Percentiles rank a stretch among this genome's conserved stretches.
These are phyloP conservation scores for Boletus sensibilis DNA, from an alignment of 768 basidiomycete genomes.

Conservation along the genomic window DNA sequence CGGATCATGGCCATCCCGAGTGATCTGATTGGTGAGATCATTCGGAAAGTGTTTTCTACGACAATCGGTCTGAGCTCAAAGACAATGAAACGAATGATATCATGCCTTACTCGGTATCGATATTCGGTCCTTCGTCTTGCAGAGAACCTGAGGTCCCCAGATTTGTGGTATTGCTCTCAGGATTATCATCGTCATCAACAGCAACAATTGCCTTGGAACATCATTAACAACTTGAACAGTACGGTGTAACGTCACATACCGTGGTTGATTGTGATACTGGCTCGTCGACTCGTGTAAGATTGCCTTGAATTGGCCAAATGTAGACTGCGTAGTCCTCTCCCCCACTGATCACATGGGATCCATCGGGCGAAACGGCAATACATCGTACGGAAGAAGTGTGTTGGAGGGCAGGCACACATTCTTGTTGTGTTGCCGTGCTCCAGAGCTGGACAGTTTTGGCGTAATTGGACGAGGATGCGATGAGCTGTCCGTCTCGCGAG, in stretches of 20 bases:
- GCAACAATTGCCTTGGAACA: background rate
- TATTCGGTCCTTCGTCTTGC: background rate
- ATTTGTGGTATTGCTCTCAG: background rate
- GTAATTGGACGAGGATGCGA: conserved; percentile 9
- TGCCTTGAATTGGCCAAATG: background rate
- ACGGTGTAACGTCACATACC: background rate
- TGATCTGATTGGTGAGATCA: background rate
- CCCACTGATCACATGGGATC: conserved; percentile 1
- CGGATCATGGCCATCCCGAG: background rate
- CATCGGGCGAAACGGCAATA: conserved; percentile 1
- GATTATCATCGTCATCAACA: background rate
- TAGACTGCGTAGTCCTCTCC: background rate
- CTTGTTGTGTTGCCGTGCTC: conserved; percentile 3
- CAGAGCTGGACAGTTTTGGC: conserved; percentile 17
- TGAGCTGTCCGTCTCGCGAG: conserved; percentile 7
- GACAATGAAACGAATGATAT: background rate
- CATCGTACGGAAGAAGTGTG: background rate
- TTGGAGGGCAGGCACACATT: background rate
- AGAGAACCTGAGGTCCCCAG: background rate
- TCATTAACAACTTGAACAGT: background rate
- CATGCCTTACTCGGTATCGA: background rate
- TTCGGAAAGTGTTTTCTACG: background rate
- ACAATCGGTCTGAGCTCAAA: background rate
- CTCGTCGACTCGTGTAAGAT: too few species aligned
- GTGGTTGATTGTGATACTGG: background rate